Evolutionary conservation across 805 yeast species (phyloP).

Genomic region (Candida jianshihensis): DNA sequence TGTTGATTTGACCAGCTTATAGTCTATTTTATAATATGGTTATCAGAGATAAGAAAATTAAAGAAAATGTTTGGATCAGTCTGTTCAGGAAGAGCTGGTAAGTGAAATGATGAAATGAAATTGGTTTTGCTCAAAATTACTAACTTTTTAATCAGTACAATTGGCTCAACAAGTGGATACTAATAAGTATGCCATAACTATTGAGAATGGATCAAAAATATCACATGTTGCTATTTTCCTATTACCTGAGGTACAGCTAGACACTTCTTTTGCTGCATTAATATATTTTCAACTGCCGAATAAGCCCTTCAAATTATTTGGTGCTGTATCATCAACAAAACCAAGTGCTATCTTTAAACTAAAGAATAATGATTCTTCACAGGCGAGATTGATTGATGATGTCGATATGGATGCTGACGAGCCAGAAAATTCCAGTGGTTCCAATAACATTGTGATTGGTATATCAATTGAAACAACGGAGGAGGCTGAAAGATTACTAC

Average conservation of each 20-base stretch:
- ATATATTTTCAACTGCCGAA: constrained; percentile 73
- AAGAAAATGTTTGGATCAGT: constrained; percentile 62
- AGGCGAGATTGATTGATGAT: constrained; percentile 43
- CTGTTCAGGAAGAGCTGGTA: constrained; percentile 64
- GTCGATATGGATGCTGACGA: constrained; percentile 44
- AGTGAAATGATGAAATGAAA: constrained; percentile 10
- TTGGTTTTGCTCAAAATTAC: background rate
- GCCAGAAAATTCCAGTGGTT: constrained; percentile 17
- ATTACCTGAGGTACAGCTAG: constrained; percentile 73
- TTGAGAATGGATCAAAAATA: constrained; percentile 55
- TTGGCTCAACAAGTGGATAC: constrained; percentile 61
- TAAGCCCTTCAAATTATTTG: constrained; percentile 56
- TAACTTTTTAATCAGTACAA: constrained; percentile 20
- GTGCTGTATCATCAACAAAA: constrained; percentile 54
- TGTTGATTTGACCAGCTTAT: too few species aligned
- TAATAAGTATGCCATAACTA: constrained; percentile 56
- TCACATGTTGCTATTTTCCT: constrained; percentile 81
- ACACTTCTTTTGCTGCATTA: constrained; percentile 69
- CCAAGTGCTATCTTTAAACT: constrained; percentile 91
- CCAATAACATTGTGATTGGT: constrained; percentile 50
- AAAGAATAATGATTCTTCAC: constrained; percentile 31
- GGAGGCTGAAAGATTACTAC: constrained; percentile 56
- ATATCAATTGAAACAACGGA: constrained; percentile 81
- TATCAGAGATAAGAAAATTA: background rate
- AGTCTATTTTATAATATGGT: too few species aligned